These are phyloP conservation scores for Entonaema liquescens DNA, from an alignment of 495 filamentous ascomycete genomes.

Conservation along the genomic window DNA sequence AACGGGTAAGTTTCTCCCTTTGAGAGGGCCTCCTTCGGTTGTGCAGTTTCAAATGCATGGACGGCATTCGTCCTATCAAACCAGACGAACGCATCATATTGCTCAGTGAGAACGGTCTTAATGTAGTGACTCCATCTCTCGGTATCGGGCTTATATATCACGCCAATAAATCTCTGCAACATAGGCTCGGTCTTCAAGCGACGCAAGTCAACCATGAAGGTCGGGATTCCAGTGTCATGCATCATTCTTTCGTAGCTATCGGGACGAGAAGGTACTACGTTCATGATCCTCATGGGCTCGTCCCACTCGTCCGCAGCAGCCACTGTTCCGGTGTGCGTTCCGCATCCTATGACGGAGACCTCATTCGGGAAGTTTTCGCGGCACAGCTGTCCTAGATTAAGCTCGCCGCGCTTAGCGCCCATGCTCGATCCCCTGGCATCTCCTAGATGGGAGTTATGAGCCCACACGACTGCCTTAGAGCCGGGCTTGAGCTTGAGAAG, in stretches of 20 bases:
- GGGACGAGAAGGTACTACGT: slow-evolving; percentile 38
- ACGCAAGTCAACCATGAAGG: slow-evolving; percentile 46
- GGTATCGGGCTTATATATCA: slow-evolving; percentile 63
- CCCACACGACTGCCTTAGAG: slow-evolving; percentile 63
- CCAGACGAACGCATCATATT: slow-evolving; percentile 64
- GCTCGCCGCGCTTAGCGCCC: slow-evolving; percentile 55
- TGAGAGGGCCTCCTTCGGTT: slow-evolving; percentile 56
- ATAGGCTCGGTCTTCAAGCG: slow-evolving; percentile 48
- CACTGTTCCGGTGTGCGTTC: slow-evolving; percentile 63
- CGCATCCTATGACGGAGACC: slow-evolving; percentile 61
- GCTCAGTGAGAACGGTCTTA: slow-evolving; percentile 56
- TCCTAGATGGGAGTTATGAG: slow-evolving; percentile 64
- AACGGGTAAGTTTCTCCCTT: slow-evolving; percentile 64
- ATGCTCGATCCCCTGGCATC: slow-evolving; percentile 62
- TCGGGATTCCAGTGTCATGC: slow-evolving; percentile 45
- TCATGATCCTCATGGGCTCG: slow-evolving; percentile 31
- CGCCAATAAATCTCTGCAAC: slow-evolving; percentile 63
- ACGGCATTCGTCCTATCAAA: slow-evolving; percentile 62
- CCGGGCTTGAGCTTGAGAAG: slow-evolving; percentile 50
- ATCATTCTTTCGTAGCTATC: slow-evolving; percentile 50
- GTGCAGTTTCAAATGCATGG: slow-evolving; percentile 55
- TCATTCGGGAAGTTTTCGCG: slow-evolving; percentile 56
- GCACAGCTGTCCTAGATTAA: slow-evolving; percentile 65
- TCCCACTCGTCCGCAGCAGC: slow-evolving; percentile 64
- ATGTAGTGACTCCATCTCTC: slow-evolving; percentile 63